Percentiles rank a stretch among this genome's conserved stretches.
Conservation (phyloP, 1,139 yeast species). For the Suhomyces terraborum region DNA sequence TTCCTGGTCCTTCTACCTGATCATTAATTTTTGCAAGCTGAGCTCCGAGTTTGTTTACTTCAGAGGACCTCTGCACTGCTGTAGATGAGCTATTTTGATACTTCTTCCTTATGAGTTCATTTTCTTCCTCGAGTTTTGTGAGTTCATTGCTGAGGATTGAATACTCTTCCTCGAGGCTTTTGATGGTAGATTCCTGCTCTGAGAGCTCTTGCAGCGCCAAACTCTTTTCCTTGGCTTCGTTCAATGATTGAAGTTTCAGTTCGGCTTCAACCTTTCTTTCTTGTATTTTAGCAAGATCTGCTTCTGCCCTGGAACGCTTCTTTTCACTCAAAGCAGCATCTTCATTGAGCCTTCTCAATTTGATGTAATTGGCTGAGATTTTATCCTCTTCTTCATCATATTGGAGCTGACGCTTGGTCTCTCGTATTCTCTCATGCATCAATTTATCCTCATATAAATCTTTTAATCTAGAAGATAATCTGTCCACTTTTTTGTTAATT, state of each 20-base stretch:
- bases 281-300: slow-evolving; percentile 28
- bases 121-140: slow-evolving; percentile 30
- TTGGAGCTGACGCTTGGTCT: slow-evolving; percentile 51
- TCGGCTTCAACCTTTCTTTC: slow-evolving; percentile 21
- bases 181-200: slow-evolving; percentile 33
- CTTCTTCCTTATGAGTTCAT: slow-evolving; percentile 44
- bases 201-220: slow-evolving; percentile 12
- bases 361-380: slow-evolving; percentile 51
- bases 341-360: slow-evolving; percentile 51
- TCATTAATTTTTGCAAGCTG: slow-evolving; percentile 31
- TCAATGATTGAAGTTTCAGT: slow-evolving; percentile 24
- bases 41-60: slow-evolving; percentile 31
- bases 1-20: slow-evolving; percentile 48
- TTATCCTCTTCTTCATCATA: slow-evolving; percentile 52
- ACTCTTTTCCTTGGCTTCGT: slow-evolving; percentile 10
- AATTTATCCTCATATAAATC: slow-evolving; percentile 7
- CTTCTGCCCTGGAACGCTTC: slow-evolving; percentile 46
- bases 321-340: slow-evolving; percentile 49
- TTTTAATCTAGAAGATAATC: slow-evolving; percentile 1
- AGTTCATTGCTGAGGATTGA: slow-evolving; percentile 28
- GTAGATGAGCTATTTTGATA: slow-evolving; percentile 57
- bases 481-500: slow-evolving; percentile 7
- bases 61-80: slow-evolving; percentile 54
- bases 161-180: slow-evolving; percentile 34
- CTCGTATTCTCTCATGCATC: slow-evolving; percentile 31